Evolutionary conservation across 225 moss, liverwort and hornwort genomes (phyloP).

Genomic region (Sphagnum tenellum): DNA sequence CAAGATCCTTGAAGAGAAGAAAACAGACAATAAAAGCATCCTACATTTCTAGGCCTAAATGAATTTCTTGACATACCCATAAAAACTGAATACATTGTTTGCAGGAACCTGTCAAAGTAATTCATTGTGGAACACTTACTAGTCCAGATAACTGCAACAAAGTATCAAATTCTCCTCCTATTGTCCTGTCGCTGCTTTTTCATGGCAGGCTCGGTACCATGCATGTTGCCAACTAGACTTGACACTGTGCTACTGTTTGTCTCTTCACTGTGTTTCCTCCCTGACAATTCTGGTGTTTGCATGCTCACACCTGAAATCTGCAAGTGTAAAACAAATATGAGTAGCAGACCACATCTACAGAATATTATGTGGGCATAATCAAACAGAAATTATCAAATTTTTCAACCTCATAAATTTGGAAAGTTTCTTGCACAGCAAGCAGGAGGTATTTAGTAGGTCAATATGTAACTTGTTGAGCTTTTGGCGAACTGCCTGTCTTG

Average conservation of each 20-base stretch:
- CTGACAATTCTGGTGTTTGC: conserved; percentile 10
- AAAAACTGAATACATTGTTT: too few relatives aligned
- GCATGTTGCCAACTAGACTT: conserved; percentile 4
- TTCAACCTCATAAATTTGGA: neutral
- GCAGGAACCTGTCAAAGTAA: too few relatives aligned
- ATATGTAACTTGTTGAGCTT: conserved; percentile 33
- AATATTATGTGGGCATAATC: neutral
- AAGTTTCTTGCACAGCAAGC: neutral
- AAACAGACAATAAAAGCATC: too few relatives aligned
- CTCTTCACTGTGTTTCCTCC: conserved; percentile 18
- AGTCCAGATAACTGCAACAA: too few relatives aligned
- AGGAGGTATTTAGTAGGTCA: neutral
- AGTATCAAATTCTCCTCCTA: conserved; percentile 38
- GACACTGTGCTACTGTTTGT: conserved; percentile 3
- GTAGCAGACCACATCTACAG: neutral
- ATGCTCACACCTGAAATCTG: conserved; percentile 34
- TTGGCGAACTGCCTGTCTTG: conserved; percentile 43
- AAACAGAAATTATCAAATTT: neutral
- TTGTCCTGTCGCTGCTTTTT: conserved; percentile 38
- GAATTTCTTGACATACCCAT: too few relatives aligned
- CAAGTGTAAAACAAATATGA: conserved; percentile 1
- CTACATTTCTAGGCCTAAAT: too few relatives aligned
- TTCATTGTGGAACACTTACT: too few relatives aligned
- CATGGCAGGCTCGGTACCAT: conserved; percentile 11
- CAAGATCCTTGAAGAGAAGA: too few relatives aligned